Percentiles rank a stretch among this genome's conserved stretches.
phyloP scores from a whole-genome alignment of 352 stramenopile species.

The Phytophthora sojae region DNA sequence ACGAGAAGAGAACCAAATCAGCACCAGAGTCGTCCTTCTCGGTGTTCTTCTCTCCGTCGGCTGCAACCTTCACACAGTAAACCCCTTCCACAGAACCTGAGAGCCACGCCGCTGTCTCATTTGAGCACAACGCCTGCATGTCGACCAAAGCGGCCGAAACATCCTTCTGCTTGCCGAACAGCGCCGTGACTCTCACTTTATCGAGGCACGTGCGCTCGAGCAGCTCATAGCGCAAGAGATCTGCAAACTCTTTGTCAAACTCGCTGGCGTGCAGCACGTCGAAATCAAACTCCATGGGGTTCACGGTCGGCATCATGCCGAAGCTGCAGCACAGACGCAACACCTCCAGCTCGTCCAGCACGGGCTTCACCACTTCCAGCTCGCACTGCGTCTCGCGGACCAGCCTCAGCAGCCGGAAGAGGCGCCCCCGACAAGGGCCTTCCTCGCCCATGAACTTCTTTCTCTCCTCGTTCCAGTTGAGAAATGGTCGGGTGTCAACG shows the following conservation, averaged over 20 bases:
- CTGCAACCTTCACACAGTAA: not conserved
- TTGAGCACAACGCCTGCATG: slow-evolving; percentile 39
- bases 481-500: too few relatives aligned
- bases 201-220: not conserved
- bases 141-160: slow-evolving; percentile 41
- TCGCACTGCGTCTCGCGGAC: not conserved
- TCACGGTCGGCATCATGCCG: slow-evolving; percentile 38
- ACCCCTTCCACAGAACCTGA: not conserved
- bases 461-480: too few relatives aligned
- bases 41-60: too few relatives aligned
- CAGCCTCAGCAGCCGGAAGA: not conserved
- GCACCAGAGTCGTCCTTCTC: not conserved
- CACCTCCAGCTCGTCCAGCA: slow-evolving; percentile 41
- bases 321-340: slow-evolving; percentile 56
- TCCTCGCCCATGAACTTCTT: too few relatives aligned
- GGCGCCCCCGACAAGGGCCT: too few relatives aligned
- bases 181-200: slow-evolving; percentile 23
- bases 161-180: slow-evolving; percentile 61
- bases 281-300: slow-evolving; percentile 45
- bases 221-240: slow-evolving; percentile 47
- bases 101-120: not conserved
- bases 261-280: slow-evolving; percentile 38
- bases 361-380: not conserved
- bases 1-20: slow-evolving; percentile 61
- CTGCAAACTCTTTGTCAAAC: slow-evolving; percentile 59